These are phyloP conservation scores for Gorgonomyces haynaldii DNA, from an alignment of 192 early-diverging fungal genomes.

Conservation along the genomic window DNA sequence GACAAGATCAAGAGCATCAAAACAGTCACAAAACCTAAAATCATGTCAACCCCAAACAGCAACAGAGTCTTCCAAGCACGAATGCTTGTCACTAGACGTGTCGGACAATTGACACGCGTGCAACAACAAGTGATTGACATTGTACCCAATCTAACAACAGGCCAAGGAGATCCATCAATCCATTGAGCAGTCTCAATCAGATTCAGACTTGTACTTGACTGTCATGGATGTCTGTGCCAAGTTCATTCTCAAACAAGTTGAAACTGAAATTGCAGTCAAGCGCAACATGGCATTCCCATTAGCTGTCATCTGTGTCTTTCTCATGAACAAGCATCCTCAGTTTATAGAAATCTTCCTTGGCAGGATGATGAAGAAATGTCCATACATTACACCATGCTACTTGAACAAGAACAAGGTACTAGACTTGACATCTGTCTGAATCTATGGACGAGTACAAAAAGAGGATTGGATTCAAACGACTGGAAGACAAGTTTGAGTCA, in stretches of 20 bases:
- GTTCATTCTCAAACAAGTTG: conserved; percentile 48
- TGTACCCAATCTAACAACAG: no score
- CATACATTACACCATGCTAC: conserved; percentile 58
- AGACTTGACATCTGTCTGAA: conserved; percentile 17
- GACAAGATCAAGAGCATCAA: conserved; percentile 14
- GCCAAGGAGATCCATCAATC: conserved; percentile 3
- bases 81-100: conserved; percentile 14
- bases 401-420: conserved; percentile 33
- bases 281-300: conserved; percentile 49
- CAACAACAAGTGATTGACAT: conserved; percentile 16
- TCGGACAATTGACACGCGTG: conserved; percentile 21
- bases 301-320: conserved; percentile 46
- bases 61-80: conserved; percentile 7
- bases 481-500: conserved; percentile 33
- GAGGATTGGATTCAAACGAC: conserved; percentile 25
- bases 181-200: conserved; percentile 9
- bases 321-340: conserved; percentile 41
- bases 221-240: conserved; percentile 31
- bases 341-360: conserved; percentile 52
- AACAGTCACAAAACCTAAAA: conserved; percentile 11
- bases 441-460: conserved; percentile 22
- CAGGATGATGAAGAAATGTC: conserved; percentile 55
- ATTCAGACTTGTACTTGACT: neutral
- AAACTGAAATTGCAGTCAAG: conserved; percentile 53
- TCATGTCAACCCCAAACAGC: neutral